phyloP scores from a whole-genome alignment of 2,329 filamentous ascomycete genomes.

The Xylariaceae sp. region DNA sequence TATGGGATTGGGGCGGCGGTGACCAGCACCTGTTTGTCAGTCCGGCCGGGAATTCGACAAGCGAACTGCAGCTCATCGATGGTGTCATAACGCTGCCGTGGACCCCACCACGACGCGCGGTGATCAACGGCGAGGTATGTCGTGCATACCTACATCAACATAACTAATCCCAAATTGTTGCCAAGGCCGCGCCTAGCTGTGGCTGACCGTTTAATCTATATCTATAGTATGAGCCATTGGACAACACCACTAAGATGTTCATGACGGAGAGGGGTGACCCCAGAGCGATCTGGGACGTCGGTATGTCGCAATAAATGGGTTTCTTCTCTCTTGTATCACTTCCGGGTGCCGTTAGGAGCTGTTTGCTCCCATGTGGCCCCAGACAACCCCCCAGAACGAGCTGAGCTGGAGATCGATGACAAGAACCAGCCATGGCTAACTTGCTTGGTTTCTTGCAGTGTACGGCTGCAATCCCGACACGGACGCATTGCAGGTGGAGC shows the following conservation, averaged over 20 bases:
- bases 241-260: conserved; percentile 46
- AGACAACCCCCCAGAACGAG: not conserved
- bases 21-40: conserved; percentile 38
- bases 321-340: too few species aligned
- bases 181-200: too few species aligned
- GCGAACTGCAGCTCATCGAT: conserved; percentile 35
- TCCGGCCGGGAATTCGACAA: conserved; percentile 35
- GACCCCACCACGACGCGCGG: conserved; percentile 31
- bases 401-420: not conserved
- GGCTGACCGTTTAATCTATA: too few species aligned
- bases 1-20: conserved; percentile 37
- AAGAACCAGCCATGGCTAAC: not conserved
- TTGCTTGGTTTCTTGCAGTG: conserved; percentile 2
- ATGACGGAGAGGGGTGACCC: conserved; percentile 42
- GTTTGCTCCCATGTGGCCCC: too few species aligned
- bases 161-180: not conserved
- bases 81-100: conserved; percentile 35
- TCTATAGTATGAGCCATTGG: conserved; percentile 36
- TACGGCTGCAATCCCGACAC: conserved; percentile 41
- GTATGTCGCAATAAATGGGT: not conserved
- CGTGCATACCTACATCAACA: conserved; percentile 4
- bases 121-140: conserved; percentile 42
- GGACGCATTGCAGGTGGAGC: conserved; percentile 36
- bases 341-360: too few species aligned
- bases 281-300: conserved; percentile 37